A percentile compares a stretch with the other conserved stretches of the same genome.
Conservation (phyloP, 2,329 filamentous ascomycete genomes). For the Colletotrichum limetticola region DNA sequence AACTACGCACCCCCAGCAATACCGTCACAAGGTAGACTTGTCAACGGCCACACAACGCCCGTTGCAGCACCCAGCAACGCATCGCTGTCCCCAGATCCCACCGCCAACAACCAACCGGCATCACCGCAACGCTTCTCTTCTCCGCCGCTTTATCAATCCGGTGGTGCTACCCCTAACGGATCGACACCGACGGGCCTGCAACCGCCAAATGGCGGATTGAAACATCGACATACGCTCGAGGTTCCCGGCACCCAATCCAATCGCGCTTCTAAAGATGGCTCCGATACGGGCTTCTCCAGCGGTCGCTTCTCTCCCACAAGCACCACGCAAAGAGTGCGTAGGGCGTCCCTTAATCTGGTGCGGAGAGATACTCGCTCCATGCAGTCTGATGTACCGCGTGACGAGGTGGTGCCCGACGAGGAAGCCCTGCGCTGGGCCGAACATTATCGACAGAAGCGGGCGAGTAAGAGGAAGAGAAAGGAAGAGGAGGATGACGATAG, state of each 20-base stretch:
- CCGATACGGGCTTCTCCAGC: conserved; percentile 73
- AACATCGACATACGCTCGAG: conserved; percentile 89
- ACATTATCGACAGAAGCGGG: conserved; percentile 89
- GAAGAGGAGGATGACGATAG: conserved; percentile 94
- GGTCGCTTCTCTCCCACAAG: conserved; percentile 84
- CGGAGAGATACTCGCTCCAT: conserved; percentile 86
- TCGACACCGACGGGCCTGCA: conserved; percentile 61
- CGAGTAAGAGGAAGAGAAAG: conserved; percentile 83
- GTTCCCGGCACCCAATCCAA: conserved; percentile 77
- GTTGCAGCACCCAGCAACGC: conserved; percentile 18
- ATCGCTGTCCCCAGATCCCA: conserved; percentile 37
- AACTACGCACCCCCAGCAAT: conserved; percentile 42
- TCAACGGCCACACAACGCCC: conserved; percentile 33
- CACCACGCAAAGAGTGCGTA: conserved; percentile 64
- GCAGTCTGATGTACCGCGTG: conserved; percentile 83
- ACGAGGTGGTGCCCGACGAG: conserved; percentile 88
- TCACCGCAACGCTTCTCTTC: conserved; percentile 72
- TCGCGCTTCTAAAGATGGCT: conserved; percentile 78
- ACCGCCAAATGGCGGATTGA: conserved; percentile 69
- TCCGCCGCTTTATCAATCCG: conserved; percentile 65
- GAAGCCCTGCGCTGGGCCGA: conserved; percentile 94
- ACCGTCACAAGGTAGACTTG: conserved; percentile 35
- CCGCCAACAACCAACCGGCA: conserved; percentile 35
- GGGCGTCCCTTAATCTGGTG: conserved; percentile 85
- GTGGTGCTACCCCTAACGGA: conserved; percentile 46